These are phyloP conservation scores for Tricharina praecox DNA, from an alignment of 495 filamentous ascomycete genomes.

Conservation along the genomic window DNA sequence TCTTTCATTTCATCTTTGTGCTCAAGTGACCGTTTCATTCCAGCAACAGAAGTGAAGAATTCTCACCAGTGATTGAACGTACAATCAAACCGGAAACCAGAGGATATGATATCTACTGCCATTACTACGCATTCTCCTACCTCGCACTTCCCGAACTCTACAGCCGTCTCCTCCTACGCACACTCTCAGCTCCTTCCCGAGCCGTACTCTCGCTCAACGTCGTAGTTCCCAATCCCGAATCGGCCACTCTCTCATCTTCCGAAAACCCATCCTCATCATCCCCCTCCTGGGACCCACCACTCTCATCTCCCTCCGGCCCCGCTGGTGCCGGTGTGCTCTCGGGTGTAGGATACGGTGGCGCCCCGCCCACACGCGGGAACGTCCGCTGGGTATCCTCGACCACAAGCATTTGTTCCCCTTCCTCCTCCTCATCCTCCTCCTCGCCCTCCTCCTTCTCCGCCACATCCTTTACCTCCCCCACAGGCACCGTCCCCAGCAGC, in stretches of 20 bases:
- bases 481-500: constrained; percentile 2
- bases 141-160: too few species aligned
- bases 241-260: constrained; percentile 2
- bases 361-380: background rate
- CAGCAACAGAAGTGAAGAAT: too few species aligned
- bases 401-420: too few species aligned
- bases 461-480: constrained; percentile 9
- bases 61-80: too few species aligned
- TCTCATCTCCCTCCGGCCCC: background rate
- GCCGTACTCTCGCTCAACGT: background rate
- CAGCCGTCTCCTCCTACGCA: background rate
- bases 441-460: constrained; percentile 6
- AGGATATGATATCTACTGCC: too few species aligned
- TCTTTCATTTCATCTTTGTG: too few species aligned
- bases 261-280: constrained; percentile 1
- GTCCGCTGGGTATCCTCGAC: background rate
- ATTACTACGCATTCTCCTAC: too few species aligned
- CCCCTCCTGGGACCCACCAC: background rate
- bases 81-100: too few species aligned
- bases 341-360: background rate
- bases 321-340: background rate
- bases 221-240: constrained; percentile 6
- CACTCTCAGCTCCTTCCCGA: background rate
- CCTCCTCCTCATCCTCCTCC: too few species aligned
- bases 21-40: too few species aligned